Percentiles rank a stretch among this genome's conserved stretches.
Evolutionary conservation across 345 rosid species (phyloP).

Genomic region (Eucalyptus fibrosa): DNA sequence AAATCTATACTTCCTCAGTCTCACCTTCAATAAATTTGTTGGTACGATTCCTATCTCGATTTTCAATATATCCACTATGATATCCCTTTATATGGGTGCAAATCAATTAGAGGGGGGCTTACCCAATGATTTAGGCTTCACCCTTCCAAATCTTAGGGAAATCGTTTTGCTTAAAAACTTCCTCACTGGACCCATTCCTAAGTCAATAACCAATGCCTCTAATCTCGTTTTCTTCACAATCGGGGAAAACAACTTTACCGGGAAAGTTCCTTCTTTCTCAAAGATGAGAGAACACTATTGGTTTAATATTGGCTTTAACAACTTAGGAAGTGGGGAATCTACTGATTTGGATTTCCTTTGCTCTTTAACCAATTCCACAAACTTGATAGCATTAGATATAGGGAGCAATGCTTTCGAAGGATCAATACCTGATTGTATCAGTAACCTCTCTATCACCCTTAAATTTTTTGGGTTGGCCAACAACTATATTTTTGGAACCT

Average conservation of each 20-base stretch:
- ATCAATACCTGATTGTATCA: neutral
- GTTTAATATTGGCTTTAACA: neutral
- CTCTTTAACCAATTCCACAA: neutral
- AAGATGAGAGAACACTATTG: neutral
- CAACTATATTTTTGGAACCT: accelerated
- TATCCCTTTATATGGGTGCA: accelerated
- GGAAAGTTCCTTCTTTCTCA: neutral
- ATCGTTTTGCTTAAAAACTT: accelerated
- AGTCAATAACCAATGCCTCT: neutral
- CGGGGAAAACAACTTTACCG: accelerated
- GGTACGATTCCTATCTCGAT: slow-evolving; percentile 1
- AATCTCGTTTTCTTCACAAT: accelerated
- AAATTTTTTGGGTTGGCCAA: accelerated
- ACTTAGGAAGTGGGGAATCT: neutral
- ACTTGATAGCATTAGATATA: accelerated
- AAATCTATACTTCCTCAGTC: accelerated
- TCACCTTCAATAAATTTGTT: neutral
- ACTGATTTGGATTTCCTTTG: neutral
- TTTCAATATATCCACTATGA: neutral
- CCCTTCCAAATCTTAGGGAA: neutral
- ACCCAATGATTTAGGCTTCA: neutral
- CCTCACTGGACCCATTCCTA: neutral
- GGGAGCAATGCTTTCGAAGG: accelerated
- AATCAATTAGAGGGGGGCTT: slow-evolving; percentile 3
- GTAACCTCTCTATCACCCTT: neutral